Evolutionary conservation across 371 early-diverging fungal species (phyloP).

Genomic region (Vairimorpha apis): DNA sequence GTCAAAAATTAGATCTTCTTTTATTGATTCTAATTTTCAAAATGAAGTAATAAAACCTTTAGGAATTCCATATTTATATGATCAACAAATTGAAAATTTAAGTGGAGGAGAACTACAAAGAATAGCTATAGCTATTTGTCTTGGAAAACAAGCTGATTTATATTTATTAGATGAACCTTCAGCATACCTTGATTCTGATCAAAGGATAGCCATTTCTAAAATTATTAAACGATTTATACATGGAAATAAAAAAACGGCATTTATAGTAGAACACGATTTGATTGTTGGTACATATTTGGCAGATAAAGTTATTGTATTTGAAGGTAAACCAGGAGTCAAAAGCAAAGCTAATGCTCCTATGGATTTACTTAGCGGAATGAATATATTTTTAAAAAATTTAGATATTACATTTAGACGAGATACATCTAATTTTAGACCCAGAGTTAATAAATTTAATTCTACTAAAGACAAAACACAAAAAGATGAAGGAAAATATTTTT

Average conservation of each 20-base stretch:
- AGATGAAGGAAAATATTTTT: conserved; percentile 80
- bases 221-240: conserved; percentile 95
- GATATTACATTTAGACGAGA: conserved; percentile 98
- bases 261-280: conserved; percentile 99
- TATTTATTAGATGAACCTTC: conserved; percentile 98
- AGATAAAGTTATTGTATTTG: conserved; percentile 94
- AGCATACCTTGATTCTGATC: conserved; percentile 98
- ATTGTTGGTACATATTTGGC: conserved; percentile 99
- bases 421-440: conserved; percentile 90
- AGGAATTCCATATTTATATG: conserved; percentile 80
- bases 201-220: conserved; percentile 95
- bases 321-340: conserved; percentile 76
- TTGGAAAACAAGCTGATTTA: conserved; percentile 89
- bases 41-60: conserved; percentile 94
- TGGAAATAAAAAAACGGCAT: conserved; percentile 90
- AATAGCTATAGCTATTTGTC: conserved; percentile 86
- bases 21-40: conserved; percentile 88
- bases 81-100: conserved; percentile 76
- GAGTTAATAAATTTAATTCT: conserved; percentile 94
- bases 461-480: conserved; percentile 96
- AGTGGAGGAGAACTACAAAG: conserved; percentile 99
- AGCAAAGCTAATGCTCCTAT: conserved; percentile 75
- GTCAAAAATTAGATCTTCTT: conserved; percentile 78
- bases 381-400: conserved; percentile 83
- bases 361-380: conserved; percentile 87